Percentiles rank a stretch among this genome's conserved stretches.
Evolutionary conservation across 2,329 filamentous ascomycete genomes (phyloP).

Genomic region (Talaromyces sp.): DNA sequence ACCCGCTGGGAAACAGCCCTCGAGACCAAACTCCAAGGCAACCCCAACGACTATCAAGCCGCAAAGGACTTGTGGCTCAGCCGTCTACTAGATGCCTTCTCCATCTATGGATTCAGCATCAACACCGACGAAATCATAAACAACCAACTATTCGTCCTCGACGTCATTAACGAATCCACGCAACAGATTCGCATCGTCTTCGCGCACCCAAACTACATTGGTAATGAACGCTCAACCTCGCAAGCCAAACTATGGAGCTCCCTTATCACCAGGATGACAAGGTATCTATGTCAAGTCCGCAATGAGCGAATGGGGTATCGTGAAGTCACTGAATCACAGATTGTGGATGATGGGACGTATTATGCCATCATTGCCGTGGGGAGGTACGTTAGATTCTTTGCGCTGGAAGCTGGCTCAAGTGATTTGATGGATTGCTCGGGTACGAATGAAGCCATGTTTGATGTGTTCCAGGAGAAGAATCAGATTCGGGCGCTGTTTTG

Average conservation of each 20-base stretch:
- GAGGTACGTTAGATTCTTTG: not conserved
- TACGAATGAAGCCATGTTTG: not conserved
- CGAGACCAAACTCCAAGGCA: not conserved
- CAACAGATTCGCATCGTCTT: not conserved
- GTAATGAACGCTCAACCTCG: not conserved
- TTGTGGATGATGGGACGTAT: not conserved
- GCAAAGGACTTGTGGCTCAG: slow-evolving; percentile 1
- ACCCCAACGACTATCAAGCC: not conserved
- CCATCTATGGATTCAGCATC: not conserved
- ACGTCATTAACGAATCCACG: not conserved
- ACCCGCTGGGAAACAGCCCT: not conserved
- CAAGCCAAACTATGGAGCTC: not conserved
- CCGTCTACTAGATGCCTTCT: not conserved
- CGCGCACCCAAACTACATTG: not conserved
- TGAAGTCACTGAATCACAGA: too few relatives aligned
- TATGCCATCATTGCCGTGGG: not conserved
- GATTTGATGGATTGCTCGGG: not conserved
- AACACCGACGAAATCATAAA: not conserved
- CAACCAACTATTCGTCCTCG: not conserved
- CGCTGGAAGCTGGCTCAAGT: not conserved
- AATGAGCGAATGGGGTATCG: not conserved
- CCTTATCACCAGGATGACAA: not conserved
- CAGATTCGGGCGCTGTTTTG: not conserved
- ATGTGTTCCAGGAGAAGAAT: not conserved
- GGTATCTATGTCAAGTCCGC: not conserved